phyloP scores from a whole-genome alignment of 1,139 yeast species.

The Hansenula lynferdii region DNA sequence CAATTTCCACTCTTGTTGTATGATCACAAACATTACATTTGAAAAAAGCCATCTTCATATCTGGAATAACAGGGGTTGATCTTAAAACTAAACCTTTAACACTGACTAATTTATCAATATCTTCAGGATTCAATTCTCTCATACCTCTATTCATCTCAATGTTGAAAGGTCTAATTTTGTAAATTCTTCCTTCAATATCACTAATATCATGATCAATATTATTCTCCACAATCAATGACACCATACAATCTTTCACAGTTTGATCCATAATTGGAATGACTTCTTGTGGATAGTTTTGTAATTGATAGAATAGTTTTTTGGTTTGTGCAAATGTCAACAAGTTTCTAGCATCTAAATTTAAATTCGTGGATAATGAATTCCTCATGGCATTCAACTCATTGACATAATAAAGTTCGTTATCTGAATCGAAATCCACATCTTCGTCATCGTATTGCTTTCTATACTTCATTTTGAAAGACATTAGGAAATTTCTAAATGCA shows the following conservation, averaged over 20 bases:
- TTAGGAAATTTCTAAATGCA: constrained; percentile 74
- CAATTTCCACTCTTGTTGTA: constrained; percentile 87
- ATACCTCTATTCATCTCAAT: constrained; percentile 71
- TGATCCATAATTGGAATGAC: constrained; percentile 98
- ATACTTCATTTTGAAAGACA: constrained; percentile 77
- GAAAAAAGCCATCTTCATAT: constrained; percentile 96
- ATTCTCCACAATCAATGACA: constrained; percentile 65
- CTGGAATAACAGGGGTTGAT: constrained; percentile 90
- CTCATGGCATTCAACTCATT: constrained; percentile 71
- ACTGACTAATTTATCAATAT: constrained; percentile 88
- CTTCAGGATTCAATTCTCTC: constrained; percentile 94
- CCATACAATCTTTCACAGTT: constrained; percentile 85
- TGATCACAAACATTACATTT: constrained; percentile 95
- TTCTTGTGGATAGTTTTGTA: constrained; percentile 93
- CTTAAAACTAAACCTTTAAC: constrained; percentile 90
- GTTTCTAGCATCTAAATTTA: constrained; percentile 81
- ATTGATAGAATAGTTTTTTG: constrained; percentile 74
- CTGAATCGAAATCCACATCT: constrained; percentile 46
- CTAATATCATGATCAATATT: constrained; percentile 30
- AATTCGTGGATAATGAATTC: constrained; percentile 71
- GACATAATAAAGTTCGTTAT: constrained; percentile 71
- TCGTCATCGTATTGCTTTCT: constrained; percentile 57
- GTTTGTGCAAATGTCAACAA: constrained; percentile 73
- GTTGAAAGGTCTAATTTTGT: constrained; percentile 86
- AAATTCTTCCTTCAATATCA: constrained; percentile 74